Base-by-base conservation (phyloP, 2,329 filamentous ascomycete genomes). In the Lachnellula willkommii region DNA sequence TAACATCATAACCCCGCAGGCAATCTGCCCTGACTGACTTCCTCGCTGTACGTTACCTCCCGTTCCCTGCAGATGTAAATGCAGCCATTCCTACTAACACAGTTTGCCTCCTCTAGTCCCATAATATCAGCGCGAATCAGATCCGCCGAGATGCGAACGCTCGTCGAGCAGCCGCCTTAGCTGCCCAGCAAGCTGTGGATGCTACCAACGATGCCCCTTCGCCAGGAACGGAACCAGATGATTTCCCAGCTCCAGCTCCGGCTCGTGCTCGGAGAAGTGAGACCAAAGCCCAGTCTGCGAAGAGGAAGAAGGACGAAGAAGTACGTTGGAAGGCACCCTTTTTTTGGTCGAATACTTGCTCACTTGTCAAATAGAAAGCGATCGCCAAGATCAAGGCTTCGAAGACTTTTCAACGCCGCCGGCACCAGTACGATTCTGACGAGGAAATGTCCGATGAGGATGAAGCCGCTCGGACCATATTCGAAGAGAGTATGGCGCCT, bases 11-110 rank as follows among this genome's bases (percentile, higher is more conserved):
- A 32, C 28, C 32, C 17, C 28, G 9, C 55, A 79, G 77, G 32
- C 84, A 84, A 62, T 87, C 83, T 56, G 85, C 85, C 12, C 72
- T 88, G 65, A 88, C 84, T 6, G 83, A 87, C 66, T 88, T 87
- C 64, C 73, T 87, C 53, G 84, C 84, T 49, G 81, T 82, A 72
- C 68, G 78, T 72, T 45, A 3, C 22, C 9, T 20, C 17, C 20
- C 37, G 22, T 14, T 28, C 5, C n/a, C 7, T 35, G 8, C 6
- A 20, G 9, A 20, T 22, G 6, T n/a, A 32, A 17, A 40, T n/a
- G 14, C 45, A 32, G 28, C 28, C 8, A 14, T 42, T 14, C 24
- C 36, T 73, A 22, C 66, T 79, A 63, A 79, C 76, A 39, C 73
- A 77, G 60, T 77, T 75, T 60, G 63, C 75, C 32, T 28, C 9